phyloP scores from a whole-genome alignment of 2,329 filamentous ascomycete species.

The Trichoderma harzianum region DNA sequence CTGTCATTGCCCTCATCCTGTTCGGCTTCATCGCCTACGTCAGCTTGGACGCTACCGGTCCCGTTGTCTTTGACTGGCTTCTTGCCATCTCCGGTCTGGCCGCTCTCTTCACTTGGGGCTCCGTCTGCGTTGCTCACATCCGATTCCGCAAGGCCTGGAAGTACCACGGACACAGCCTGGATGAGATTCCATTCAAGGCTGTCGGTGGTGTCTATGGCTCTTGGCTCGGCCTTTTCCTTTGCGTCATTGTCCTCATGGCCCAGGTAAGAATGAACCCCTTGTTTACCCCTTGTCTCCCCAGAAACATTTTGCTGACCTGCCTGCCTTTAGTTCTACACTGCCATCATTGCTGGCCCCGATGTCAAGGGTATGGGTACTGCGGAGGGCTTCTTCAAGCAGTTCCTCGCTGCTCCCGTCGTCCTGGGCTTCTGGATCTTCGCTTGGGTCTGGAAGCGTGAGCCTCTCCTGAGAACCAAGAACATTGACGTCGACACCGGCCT shows the following conservation, averaged over 20 bases:
- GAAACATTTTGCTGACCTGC: conserved; percentile 12
- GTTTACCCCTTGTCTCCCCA: neutral
- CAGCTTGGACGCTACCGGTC: conserved; percentile 41
- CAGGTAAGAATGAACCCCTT: conserved; percentile 39
- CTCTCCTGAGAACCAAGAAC: conserved; percentile 55
- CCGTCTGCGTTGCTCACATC: conserved; percentile 61
- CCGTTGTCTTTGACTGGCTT: conserved; percentile 59
- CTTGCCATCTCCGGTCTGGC: conserved; percentile 58
- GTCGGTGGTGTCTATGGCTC: conserved; percentile 58
- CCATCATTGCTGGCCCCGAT: conserved; percentile 38
- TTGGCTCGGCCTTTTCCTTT: conserved; percentile 58
- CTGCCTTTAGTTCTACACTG: conserved; percentile 45
- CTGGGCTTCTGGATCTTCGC: conserved; percentile 55
- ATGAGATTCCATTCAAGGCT: conserved; percentile 30
- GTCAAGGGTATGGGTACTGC: conserved; percentile 37
- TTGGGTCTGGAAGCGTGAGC: conserved; percentile 63
- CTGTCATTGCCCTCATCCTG: conserved; percentile 40
- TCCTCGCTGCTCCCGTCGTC: conserved; percentile 54
- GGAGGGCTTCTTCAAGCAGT: conserved; percentile 54
- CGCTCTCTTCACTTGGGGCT: conserved; percentile 62
- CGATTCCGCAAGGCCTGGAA: conserved; percentile 61
- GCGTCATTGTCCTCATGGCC: conserved; percentile 52
- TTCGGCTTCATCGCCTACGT: conserved; percentile 47
- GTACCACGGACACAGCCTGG: conserved; percentile 55
- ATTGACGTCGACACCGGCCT: conserved; percentile 68